Evolutionary conservation across 192 early-diverging fungal genomes (phyloP), one percentile per base, ranked within the genome.

Genomic region (Mortierella hygrophila): DNA sequence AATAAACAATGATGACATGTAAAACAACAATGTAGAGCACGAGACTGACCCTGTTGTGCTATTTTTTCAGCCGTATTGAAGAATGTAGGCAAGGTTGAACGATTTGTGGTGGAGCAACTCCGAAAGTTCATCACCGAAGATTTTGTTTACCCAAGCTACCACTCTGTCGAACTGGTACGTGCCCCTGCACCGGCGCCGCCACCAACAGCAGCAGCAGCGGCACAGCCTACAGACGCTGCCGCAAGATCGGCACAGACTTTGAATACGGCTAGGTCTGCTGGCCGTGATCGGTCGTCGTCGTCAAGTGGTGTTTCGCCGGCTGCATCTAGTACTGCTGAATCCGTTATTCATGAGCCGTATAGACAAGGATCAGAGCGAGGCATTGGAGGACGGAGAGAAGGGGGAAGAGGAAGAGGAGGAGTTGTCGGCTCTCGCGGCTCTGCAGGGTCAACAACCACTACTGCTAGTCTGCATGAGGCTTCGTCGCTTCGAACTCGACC

Each of bases 81-180:
- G 82, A 97, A 97, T 77, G 94, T 97, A 13, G 95, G 94, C 78
- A 96, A 96, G 78, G 92, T 97, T 49, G 95, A 96, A 79, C 83
- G 81, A 47, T 97, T 97, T 89, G 93, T 96, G 38, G 90, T 96
- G 11, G 94, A 95, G 77, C 94, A 96, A 83, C 89, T 97, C 63
- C 91, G 95, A 38, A 91, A 90, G 72, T 90, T 94, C 54, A 90
- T 97, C 16, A 94, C 96, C 42, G 92, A 95, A 37, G 95, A 95
- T 37, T 91, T 96, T 83, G 94, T 96, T 21, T 96, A 94, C 81
- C 95, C 95, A 6, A 92, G 91, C 44, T 95, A 95, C 82, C 93
- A 95, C 65, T 92, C 91, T 10, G 89, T 94, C 70, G 92, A 94
- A 44, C 77, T 90, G 10, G 9, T 76, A 29, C 79, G 79, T 23